phyloP scores from a whole-genome alignment of 2,329 filamentous ascomycete species.

The Emmonsia crescens region DNA sequence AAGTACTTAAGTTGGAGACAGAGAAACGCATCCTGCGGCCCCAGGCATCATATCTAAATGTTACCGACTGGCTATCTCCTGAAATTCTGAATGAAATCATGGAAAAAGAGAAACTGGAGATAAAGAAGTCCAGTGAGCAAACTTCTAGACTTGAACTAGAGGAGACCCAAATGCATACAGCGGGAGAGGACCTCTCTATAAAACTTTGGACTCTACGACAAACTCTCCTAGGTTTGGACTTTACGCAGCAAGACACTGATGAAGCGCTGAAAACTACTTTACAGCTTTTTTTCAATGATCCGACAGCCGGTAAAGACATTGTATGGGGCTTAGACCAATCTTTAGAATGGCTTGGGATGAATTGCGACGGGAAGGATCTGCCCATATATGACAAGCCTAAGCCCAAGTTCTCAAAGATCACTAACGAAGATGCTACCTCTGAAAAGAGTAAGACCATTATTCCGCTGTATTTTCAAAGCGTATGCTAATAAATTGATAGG shows the following conservation, averaged over 20 bases:
- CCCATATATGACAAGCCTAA: conserved; percentile 54
- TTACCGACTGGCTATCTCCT: conserved; percentile 65
- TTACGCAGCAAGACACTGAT: conserved; percentile 53
- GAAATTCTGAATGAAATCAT: conserved; percentile 71
- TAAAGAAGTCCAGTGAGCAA: conserved; percentile 26
- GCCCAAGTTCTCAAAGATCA: conserved; percentile 13
- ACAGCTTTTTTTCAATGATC: conserved; percentile 54
- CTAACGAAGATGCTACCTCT: neutral
- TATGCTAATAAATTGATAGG: conserved; percentile 10
- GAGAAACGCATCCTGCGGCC: conserved; percentile 71
- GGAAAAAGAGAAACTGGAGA: conserved; percentile 43
- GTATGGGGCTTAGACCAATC: conserved; percentile 83
- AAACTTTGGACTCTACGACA: conserved; percentile 78
- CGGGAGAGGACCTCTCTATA: conserved; percentile 68
- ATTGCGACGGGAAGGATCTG: conserved; percentile 58
- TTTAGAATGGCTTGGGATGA: conserved; percentile 78
- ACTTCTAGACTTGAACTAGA: conserved; percentile 18
- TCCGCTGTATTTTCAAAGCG: neutral
- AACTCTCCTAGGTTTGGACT: conserved; percentile 57
- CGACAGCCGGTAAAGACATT: conserved; percentile 47
- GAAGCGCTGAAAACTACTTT: conserved; percentile 56
- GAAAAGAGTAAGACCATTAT: neutral
- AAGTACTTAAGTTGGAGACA: conserved; percentile 67
- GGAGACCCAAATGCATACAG: conserved; percentile 30
- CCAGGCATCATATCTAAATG: conserved; percentile 65